These are phyloP conservation scores for Singerocomus rubriflavus DNA, from an alignment of 1,284 basidiomycete species.

Conservation along the genomic window DNA sequence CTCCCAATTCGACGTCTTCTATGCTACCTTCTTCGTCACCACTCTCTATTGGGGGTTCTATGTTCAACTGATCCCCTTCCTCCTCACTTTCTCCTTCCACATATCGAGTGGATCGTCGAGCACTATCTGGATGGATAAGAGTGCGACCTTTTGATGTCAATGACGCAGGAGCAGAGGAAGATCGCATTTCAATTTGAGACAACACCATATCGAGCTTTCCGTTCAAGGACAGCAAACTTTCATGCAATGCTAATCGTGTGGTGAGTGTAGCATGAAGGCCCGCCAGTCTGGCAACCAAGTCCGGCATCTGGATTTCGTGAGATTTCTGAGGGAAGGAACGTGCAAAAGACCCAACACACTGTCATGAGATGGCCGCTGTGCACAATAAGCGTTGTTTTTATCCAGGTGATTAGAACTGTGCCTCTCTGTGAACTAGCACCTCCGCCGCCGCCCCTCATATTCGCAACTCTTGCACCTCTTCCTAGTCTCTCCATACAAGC, in stretches of 20 bases:
- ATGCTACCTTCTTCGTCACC: slow-evolving; percentile 66
- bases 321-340: slow-evolving; percentile 9
- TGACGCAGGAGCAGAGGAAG: slow-evolving; percentile 58
- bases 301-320: slow-evolving; percentile 64
- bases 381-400: slow-evolving; percentile 81
- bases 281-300: slow-evolving; percentile 80
- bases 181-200: slow-evolving; percentile 87
- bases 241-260: slow-evolving; percentile 78
- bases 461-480: slow-evolving; percentile 67
- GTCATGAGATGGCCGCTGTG: slow-evolving; percentile 96
- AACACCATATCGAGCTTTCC: slow-evolving; percentile 93
- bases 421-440: slow-evolving; percentile 86
- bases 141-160: slow-evolving; percentile 41
- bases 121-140: slow-evolving; percentile 28
- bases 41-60: slow-evolving; percentile 62
- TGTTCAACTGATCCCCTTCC: slow-evolving; percentile 64
- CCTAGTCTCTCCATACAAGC: slow-evolving; percentile 90
- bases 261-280: slow-evolving; percentile 83
- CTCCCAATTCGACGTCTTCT: slow-evolving; percentile 65
- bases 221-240: slow-evolving; percentile 81
- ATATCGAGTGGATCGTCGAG: slow-evolving; percentile 52
- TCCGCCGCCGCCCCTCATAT: slow-evolving; percentile 77
- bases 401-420: slow-evolving; percentile 84
- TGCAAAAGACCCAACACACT: slow-evolving; percentile 45
- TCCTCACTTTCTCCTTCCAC: slow-evolving; percentile 78